A percentile compares a stretch with the other conserved stretches of the same genome.
These are phyloP conservation scores for Fusarium sp. DNA, from an alignment of 2,329 filamentous ascomycete genomes.

Conservation along the genomic window DNA sequence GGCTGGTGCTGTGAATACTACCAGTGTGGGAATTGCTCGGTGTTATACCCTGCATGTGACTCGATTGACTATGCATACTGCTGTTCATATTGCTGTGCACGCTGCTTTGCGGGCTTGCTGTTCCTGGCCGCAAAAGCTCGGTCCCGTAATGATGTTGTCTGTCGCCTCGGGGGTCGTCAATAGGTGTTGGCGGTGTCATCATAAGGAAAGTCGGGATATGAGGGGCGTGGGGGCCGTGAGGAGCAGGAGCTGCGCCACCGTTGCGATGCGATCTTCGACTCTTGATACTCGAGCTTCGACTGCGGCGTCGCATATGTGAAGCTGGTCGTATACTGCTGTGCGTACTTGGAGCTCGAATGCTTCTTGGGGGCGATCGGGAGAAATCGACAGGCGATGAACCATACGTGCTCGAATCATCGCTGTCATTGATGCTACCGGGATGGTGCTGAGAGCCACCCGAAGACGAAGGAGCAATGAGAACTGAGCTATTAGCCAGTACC, in stretches of 20 bases:
- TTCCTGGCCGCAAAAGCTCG: constrained; percentile 52
- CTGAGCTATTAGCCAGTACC: constrained; percentile 84
- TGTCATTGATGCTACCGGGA: constrained; percentile 62
- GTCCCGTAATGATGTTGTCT: constrained; percentile 46
- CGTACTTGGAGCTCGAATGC: constrained; percentile 62
- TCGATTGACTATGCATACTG: constrained; percentile 37
- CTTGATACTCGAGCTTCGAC: constrained; percentile 67
- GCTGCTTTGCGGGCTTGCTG: constrained; percentile 50
- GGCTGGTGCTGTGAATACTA: constrained; percentile 37
- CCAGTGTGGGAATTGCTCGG: constrained; percentile 29
- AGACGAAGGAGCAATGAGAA: constrained; percentile 68
- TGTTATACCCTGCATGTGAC: constrained; percentile 17
- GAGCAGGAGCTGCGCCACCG: constrained; percentile 46
- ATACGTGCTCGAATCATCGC: constrained; percentile 70
- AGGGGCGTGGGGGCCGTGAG: constrained; percentile 41
- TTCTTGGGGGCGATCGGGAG: constrained; percentile 70
- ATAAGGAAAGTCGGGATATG: constrained; percentile 59
- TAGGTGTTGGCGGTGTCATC: constrained; percentile 63
- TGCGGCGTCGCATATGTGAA: constrained; percentile 57
- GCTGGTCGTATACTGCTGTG: constrained; percentile 62
- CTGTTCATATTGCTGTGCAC: constrained; percentile 35
- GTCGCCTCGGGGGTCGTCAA: constrained; percentile 47
- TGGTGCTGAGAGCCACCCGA: constrained; percentile 55
- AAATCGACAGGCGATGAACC: constrained; percentile 68
- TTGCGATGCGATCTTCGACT: constrained; percentile 60